phyloP scores from a whole-genome alignment of 2,329 filamentous ascomycete species.

The Nectriaceae sp. region DNA sequence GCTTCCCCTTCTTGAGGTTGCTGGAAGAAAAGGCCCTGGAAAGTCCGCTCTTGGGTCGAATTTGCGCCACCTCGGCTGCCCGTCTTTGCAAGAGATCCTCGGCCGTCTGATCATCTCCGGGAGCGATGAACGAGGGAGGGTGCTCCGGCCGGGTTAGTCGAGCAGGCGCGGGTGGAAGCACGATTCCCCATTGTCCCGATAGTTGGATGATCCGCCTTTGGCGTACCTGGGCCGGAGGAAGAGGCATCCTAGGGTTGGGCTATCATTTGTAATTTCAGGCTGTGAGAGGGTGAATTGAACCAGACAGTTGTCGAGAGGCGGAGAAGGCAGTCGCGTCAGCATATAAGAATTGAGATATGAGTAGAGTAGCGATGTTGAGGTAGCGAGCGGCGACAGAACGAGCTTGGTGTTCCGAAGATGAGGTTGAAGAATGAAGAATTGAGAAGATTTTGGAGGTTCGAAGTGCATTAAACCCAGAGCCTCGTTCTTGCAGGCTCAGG shows the following conservation, averaged over 20 bases:
- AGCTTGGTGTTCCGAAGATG: background rate
- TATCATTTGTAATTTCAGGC: constrained; percentile 14
- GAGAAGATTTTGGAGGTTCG: background rate
- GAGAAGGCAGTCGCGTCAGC: background rate
- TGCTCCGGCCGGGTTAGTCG: constrained; percentile 45
- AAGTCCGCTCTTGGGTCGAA: constrained; percentile 41
- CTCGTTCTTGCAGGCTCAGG: background rate
- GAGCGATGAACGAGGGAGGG: constrained; percentile 45
- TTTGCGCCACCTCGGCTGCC: constrained; percentile 36
- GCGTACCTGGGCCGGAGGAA: constrained; percentile 38
- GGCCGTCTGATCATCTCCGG: constrained; percentile 53
- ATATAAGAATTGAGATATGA: too few relatives aligned
- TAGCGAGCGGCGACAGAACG: background rate
- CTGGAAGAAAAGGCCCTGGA: constrained; percentile 40
- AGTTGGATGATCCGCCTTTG: constrained; percentile 51
- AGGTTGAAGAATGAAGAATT: background rate
- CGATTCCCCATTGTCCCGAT: constrained; percentile 52
- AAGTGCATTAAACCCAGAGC: background rate
- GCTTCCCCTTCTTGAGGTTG: constrained; percentile 48
- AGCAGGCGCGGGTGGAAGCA: constrained; percentile 39
- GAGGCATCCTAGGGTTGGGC: constrained; percentile 24
- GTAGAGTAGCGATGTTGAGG: too few relatives aligned
- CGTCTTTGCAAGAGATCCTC: constrained; percentile 56
- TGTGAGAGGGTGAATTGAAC: background rate
- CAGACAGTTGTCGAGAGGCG: background rate